Evolutionary conservation across 768 basidiomycete species (phyloP), one percentile per base, ranked within the genome.

Genomic region (Tulasnella sp.): DNA sequence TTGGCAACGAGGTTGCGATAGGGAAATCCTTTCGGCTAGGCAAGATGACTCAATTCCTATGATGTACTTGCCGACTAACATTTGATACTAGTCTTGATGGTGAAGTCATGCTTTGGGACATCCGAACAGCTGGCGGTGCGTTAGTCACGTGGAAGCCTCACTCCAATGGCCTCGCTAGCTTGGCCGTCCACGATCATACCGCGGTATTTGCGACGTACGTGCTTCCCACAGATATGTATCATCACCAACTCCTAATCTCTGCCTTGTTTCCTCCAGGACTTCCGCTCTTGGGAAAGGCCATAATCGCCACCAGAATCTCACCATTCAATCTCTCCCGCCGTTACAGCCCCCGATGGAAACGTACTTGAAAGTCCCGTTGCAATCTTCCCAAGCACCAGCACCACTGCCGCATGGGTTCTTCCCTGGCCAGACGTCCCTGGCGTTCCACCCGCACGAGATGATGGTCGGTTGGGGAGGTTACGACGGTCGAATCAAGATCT

Each of bases 401-500:
- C 65, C 74, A 37, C 77, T 79, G 6, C 80, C 79, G 19, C 46
- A 43, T 29, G n/a, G 48, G 17, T 23, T 71, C 78, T 7, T 83
- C 74, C 64, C 81, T 40, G 72, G 80, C 60, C 71, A 70, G 57
- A 81, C 78, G 41, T 81, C 83, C 29, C 70, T 90, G 49, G 73
- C 76, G 1, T 92, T 91, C 75, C 89, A 92, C 66, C 88, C 89
- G 11, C 75, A 79, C 60, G 86, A 92, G 68, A 90, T 91, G 89
- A 67, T 91, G 61, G 85, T 80, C 63, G 84, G 79, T 15, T 66
- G 82, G 14, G 86, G 86, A 7, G 77, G 78, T 41, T 76, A 82
- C 49, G 86, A 90, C 66, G 86, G 87, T 14, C 74, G 67, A 9
- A 59, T 67, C 15, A 57, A 57, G 45, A 19, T 46, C 27, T 46